phyloP scores from a whole-genome alignment of 2,329 filamentous ascomycete species.

The Diplodia seriata region DNA sequence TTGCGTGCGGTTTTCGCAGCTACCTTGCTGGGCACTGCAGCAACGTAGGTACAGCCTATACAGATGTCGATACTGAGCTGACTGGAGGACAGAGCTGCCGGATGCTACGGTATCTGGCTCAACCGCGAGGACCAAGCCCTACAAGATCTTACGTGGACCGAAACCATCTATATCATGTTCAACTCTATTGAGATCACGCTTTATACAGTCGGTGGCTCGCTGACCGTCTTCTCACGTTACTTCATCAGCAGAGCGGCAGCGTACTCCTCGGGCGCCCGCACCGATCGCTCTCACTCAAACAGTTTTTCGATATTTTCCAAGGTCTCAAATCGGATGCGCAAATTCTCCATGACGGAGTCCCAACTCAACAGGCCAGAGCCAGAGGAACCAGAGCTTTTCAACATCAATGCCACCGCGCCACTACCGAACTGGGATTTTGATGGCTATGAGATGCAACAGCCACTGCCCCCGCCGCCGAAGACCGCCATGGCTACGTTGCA shows the following conservation, averaged over 20 bases:
- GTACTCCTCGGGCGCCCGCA: slow-evolving; percentile 14
- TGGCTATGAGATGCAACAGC: slow-evolving; percentile 12
- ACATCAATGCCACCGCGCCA: slow-evolving; percentile 13
- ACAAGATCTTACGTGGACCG: slow-evolving; percentile 23
- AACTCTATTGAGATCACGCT: slow-evolving; percentile 31
- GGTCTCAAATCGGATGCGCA: slow-evolving; percentile 21
- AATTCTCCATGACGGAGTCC: background rate
- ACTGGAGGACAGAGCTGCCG: slow-evolving; percentile 10
- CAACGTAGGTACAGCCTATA: slow-evolving; percentile 7
- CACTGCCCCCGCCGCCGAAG: slow-evolving; percentile 21
- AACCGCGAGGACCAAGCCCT: slow-evolving; percentile 21
- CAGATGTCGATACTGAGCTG: background rate
- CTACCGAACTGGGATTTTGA: slow-evolving; percentile 14
- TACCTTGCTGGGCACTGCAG: slow-evolving; percentile 17
- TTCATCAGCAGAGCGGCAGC: slow-evolving; percentile 28
- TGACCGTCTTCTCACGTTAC: slow-evolving; percentile 30
- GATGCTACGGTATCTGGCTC: slow-evolving; percentile 31
- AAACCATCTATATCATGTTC: slow-evolving; percentile 31
- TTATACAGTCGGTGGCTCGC: slow-evolving; percentile 30
- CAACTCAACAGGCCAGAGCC: slow-evolving; percentile 6
- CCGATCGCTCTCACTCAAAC: background rate
- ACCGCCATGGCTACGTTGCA: slow-evolving; percentile 21
- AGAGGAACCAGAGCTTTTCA: slow-evolving; percentile 10
- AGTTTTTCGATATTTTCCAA: slow-evolving; percentile 22
- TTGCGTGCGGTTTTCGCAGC: slow-evolving; percentile 24